Evolutionary conservation across 2,329 filamentous ascomycete species (phyloP).

Genomic region (Phoma herbarum): DNA sequence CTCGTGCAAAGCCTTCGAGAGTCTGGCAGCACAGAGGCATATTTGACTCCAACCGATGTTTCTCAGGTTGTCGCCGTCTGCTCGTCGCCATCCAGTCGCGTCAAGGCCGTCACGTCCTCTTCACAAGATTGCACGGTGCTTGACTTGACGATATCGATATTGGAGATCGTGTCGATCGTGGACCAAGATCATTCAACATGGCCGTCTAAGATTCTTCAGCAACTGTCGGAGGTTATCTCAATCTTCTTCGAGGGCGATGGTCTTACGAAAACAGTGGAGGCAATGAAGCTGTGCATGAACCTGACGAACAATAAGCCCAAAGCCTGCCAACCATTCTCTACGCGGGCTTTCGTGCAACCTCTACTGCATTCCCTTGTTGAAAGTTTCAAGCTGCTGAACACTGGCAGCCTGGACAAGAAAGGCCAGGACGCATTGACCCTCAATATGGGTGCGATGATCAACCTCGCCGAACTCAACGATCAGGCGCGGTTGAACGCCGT

Average conservation of each 20-base stretch:
- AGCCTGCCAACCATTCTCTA: slow-evolving; percentile 74
- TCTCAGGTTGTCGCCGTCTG: slow-evolving; percentile 57
- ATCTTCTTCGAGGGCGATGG: slow-evolving; percentile 35
- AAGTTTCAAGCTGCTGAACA: slow-evolving; percentile 36
- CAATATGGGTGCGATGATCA: slow-evolving; percentile 83
- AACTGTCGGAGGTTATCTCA: slow-evolving; percentile 59
- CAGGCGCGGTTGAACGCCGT: slow-evolving; percentile 56
- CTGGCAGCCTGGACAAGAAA: slow-evolving; percentile 54
- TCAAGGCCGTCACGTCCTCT: slow-evolving; percentile 24
- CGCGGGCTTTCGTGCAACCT: slow-evolving; percentile 58
- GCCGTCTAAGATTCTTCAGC: slow-evolving; percentile 60
- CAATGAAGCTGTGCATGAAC: slow-evolving; percentile 80
- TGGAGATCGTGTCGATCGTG: slow-evolving; percentile 61
- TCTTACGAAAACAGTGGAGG: slow-evolving; percentile 50
- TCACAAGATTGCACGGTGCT: slow-evolving; percentile 43
- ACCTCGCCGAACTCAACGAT: slow-evolving; percentile 81
- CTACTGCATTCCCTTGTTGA: slow-evolving; percentile 44
- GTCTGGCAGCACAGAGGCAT: slow-evolving; percentile 57
- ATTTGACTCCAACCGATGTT: slow-evolving; percentile 53
- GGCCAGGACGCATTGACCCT: slow-evolving; percentile 76
- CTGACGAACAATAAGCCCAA: slow-evolving; percentile 81
- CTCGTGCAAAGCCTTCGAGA: slow-evolving; percentile 63
- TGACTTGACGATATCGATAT: slow-evolving; percentile 57
- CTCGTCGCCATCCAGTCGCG: slow-evolving; percentile 25
- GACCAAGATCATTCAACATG: slow-evolving; percentile 49